Base-by-base conservation (phyloP, 352 stramenopile species). In the Globisporangium mamillatum region DNA sequence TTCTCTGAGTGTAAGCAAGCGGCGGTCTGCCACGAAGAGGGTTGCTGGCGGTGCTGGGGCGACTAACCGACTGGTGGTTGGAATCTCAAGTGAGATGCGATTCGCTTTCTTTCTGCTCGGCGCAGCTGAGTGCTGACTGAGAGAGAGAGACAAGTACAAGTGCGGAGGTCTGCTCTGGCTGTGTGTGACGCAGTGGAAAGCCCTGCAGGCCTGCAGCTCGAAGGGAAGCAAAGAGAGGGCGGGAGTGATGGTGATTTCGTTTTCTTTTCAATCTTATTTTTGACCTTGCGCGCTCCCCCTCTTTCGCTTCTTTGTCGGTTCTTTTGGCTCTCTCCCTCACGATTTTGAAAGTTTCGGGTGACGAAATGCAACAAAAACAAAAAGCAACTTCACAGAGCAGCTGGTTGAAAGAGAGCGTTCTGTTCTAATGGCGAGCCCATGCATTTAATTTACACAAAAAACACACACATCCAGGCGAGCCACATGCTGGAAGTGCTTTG, bases 211-310 rank as follows among this genome's bases (percentile, higher is more conserved):
- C 8, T 8, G 18, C 2, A 20, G 41, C 14, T 20, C 41, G 41
- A 50, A 22, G 41, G 41, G 20, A 60, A 25, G 20, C 25, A 36
- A 34, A 9, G 14, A 7, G 10, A 38, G 34, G 34, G 32, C 8
- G 34, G 60, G 34, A 36, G 25, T n/a, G 25, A 24, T 41, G 38
- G 20, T 44, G 60, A n/a, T 48, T 27, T 8, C 3, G 22, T 6
- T 41, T 29, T 50, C 46, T 32, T 25, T 57, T 54, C 50, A 65
- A 65, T 65, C 25, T 57, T 65, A 57, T 65, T 65, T 65, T 52
- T 52, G 44, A 20, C 22, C 32, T 7, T 27, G 29, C 27, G 22
- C 25, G 3, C n/a, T 56, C 60, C 34, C 29, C 25, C 48, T 54
- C 24, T 50, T 50, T 9, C 41, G 14, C 44, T 52, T 52, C 44